Evolutionary conservation across 1,139 yeast genomes (phyloP), one percentile per base, ranked within the genome.

Genomic region (Candida tunisiensis): DNA sequence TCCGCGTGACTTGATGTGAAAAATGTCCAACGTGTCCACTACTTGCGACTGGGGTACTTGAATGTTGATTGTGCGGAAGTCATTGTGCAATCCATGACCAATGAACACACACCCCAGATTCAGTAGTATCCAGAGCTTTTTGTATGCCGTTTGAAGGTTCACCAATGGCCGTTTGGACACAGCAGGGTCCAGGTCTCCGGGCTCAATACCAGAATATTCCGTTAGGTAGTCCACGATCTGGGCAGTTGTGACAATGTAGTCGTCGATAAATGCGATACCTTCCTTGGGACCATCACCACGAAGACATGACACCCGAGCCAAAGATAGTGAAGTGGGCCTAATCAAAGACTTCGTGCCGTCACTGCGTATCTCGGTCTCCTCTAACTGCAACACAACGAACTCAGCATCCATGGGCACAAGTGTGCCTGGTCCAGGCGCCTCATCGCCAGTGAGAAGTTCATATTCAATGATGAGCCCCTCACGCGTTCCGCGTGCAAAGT

Each of bases 381-480:
- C 96, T 5, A 79, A 80, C 31, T 71, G 69, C 21, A 85, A 49
- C 25, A 74, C 68, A 5, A 91, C 96, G 58, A 91, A 91, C 49
- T 91, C 99, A 0, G 99, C 96, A 57, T 91, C 99, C 31, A 91
- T 75, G 0, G 98, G 98, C 11, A 85, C 73, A 23, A 83, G 50
- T 1, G 80, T 60, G 0, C 94, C 94, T 0, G 74, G 65, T 15
- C 45, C 42, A 2, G 94, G 92, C 1, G 82, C 79, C 41, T 78
- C 88, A 25, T 63, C 62, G 13, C 53, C 51, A 0, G 83, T 69
- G 30, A 82, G 54, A 11, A 78, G 56, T 39, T 67, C 63, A 46
- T 77, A 80, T 36, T 79, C 83, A 29, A 65, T 60, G 28, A 57
- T 58, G 34, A 65, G 61, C 1, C 62, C 65, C 29, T 70, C 69